Conservation (phyloP, 306 rosid species). For the Carpinus fangiana region DNA sequence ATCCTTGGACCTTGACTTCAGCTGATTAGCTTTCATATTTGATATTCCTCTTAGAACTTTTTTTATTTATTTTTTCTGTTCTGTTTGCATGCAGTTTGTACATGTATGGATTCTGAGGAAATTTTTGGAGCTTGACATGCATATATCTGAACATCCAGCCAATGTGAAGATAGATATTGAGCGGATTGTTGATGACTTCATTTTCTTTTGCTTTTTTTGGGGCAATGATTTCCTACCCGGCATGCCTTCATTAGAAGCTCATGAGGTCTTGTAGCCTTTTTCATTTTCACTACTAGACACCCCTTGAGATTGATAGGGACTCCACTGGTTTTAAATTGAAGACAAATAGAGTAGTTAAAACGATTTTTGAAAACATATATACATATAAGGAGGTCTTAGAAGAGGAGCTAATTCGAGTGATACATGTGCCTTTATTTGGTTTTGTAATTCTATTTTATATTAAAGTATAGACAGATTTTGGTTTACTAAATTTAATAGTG, state of each 20-base stretch:
- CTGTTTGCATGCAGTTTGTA: constrained; percentile 52
- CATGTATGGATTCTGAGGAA: constrained; percentile 62
- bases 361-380: not conserved
- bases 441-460: too few relatives aligned
- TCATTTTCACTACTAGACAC: not conserved
- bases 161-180: constrained; percentile 39
- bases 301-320: too few relatives aligned
- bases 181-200: constrained; percentile 55
- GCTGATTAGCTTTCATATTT: not conserved
- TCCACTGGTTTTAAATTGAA: too few relatives aligned
- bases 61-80: not conserved
- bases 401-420: too few relatives aligned
- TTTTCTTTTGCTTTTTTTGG: constrained; percentile 52
- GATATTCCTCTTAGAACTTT: not conserved
- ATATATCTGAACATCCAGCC: constrained; percentile 40
- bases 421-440: too few relatives aligned
- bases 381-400: too few relatives aligned
- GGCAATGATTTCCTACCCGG: constrained; percentile 74
- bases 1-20: not conserved
- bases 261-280: constrained; percentile 36
- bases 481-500: too few relatives aligned
- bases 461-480: too few relatives aligned
- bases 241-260: constrained; percentile 49
- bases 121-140: constrained; percentile 53
- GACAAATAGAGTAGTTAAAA: too few relatives aligned